Conservation (phyloP, 257 asterid genomes). For the Eucommia ulmoides region DNA sequence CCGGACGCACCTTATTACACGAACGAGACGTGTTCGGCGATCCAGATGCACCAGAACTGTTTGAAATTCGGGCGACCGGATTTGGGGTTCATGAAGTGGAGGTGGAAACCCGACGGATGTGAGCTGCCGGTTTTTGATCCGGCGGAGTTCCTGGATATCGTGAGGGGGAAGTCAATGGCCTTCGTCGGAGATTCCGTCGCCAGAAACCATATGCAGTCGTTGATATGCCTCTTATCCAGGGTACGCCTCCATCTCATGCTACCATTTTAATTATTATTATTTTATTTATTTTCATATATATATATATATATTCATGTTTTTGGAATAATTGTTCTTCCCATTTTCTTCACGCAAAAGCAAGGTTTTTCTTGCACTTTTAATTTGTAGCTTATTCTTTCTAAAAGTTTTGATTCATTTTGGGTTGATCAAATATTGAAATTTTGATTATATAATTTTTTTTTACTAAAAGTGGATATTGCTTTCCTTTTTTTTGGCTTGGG, state of each 20-base stretch:
- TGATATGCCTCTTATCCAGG: conserved; percentile 48
- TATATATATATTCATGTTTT: no score
- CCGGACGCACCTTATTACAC: conserved; percentile 6
- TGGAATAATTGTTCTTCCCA: no score
- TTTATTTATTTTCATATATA: no score
- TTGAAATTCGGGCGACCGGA: conserved; percentile 54
- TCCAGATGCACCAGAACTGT: conserved; percentile 58
- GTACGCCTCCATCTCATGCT: conserved; percentile 19
- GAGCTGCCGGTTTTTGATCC: conserved; percentile 35
- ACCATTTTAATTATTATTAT: not conserved
- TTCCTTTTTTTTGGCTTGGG: no score
- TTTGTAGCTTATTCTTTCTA: no score
- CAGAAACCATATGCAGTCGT: conserved; percentile 61
- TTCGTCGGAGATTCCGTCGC: conserved; percentile 64
- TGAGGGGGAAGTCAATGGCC: conserved; percentile 41
- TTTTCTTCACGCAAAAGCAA: no score
- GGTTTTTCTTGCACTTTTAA: no score
- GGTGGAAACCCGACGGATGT: conserved; percentile 57
- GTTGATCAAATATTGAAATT: no score
- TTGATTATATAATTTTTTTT: no score
- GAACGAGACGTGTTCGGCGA: conserved; percentile 31
- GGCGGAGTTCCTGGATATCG: conserved; percentile 21
- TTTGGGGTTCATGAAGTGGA: conserved; percentile 38
- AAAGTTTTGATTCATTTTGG: no score
- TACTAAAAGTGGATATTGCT: no score